A percentile compares a stretch with the other conserved stretches of the same genome.
phyloP scores from a whole-genome alignment of 768 basidiomycete genomes.

The Paxillus involutus region DNA sequence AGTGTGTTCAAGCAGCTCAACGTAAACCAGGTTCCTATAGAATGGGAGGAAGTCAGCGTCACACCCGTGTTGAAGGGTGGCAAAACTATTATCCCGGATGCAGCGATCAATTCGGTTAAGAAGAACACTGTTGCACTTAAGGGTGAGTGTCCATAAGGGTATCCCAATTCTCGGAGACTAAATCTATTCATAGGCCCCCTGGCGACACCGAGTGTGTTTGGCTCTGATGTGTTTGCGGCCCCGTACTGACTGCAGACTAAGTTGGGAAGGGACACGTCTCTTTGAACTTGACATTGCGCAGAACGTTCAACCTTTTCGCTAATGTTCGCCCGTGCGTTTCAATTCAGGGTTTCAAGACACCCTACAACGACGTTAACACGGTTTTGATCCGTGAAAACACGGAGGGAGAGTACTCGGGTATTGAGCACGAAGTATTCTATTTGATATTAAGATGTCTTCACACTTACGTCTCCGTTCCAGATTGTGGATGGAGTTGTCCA shows the following conservation, averaged over 20 bases:
- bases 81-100: constrained; percentile 95
- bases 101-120: constrained; percentile 87
- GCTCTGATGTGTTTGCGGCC: constrained; percentile 4
- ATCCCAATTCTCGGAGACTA: constrained; percentile 3
- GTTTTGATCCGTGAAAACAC: constrained; percentile 99
- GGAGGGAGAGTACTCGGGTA: constrained; percentile 99
- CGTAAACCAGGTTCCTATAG: constrained; percentile 81
- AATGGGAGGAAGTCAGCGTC: constrained; percentile 99
- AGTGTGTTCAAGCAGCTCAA: constrained; percentile 12
- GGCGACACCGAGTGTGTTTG: constrained; percentile 88
- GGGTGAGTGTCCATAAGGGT: constrained; percentile 47
- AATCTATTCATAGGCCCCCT: constrained; percentile 66
- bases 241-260: constrained; percentile 33
- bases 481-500: constrained; percentile 97
- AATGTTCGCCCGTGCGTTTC: constrained; percentile 97
- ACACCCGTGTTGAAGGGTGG: constrained; percentile 91
- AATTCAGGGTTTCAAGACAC: constrained; percentile 95
- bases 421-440: constrained; percentile 87
- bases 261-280: constrained; percentile 99
- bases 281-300: constrained; percentile 91
- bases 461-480: constrained; percentile 38
- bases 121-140: constrained; percentile 98
- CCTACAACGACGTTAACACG: constrained; percentile 97
- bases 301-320: constrained; percentile 98
- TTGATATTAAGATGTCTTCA: neutral